phyloP scores from a whole-genome alignment of 257 asterid genomes.

The Gynochthodes officinalis region DNA sequence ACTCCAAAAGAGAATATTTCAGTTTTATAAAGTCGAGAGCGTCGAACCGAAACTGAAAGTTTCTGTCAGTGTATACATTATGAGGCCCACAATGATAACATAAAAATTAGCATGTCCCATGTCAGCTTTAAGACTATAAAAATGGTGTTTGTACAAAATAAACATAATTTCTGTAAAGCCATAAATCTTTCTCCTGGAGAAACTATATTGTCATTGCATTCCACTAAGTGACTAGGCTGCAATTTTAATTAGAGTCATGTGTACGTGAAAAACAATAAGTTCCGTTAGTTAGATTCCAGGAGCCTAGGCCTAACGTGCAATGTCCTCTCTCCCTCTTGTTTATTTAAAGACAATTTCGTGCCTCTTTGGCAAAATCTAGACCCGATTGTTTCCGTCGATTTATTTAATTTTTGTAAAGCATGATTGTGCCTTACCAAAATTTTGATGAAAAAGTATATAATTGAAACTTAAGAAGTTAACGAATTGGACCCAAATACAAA shows the following conservation, averaged over 20 bases:
- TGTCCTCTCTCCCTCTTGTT: neutral
- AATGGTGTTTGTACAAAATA: neutral
- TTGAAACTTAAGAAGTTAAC: too few species aligned
- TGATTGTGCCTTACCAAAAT: too few species aligned
- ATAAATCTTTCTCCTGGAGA: neutral
- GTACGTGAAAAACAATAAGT: neutral
- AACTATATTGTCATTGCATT: neutral
- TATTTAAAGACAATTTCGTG: too few species aligned
- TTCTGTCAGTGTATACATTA: constrained; percentile 8
- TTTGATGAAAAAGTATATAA: too few species aligned
- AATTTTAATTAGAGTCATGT: neutral
- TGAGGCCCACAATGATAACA: constrained; percentile 26
- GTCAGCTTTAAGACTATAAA: constrained; percentile 28
- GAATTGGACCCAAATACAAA: too few species aligned
- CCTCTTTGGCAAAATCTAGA: too few species aligned
- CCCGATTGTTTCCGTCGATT: too few species aligned
- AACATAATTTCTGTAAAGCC: neutral
- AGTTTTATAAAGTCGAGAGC: constrained; percentile 24
- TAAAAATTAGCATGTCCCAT: constrained; percentile 27
- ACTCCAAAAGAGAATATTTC: constrained; percentile 37
- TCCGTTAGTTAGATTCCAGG: neutral
- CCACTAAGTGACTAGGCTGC: neutral
- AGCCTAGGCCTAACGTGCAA: neutral
- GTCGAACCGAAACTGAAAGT: constrained; percentile 15
- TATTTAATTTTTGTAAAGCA: too few species aligned